Evolutionary conservation across 257 asterid species (phyloP), one percentile per base, ranked within the genome.

Genomic region (Eucommia ulmoides): DNA sequence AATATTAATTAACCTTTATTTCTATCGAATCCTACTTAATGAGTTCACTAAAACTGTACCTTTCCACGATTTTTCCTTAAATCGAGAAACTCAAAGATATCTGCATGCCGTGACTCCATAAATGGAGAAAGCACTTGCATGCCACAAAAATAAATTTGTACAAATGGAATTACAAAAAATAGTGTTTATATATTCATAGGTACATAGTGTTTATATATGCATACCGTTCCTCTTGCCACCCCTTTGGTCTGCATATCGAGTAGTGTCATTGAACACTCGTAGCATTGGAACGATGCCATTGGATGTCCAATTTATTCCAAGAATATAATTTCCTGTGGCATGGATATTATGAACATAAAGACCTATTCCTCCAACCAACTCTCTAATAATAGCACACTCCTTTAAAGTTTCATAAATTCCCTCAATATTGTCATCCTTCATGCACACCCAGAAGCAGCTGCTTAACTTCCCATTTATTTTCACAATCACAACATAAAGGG

Each of bases 31-130:
- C n/a, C n/a, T n/a, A n/a, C n/a, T n/a, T n/a, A n/a, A n/a, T n/a
- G n/a, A n/a, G n/a, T n/a, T n/a, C n/a, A n/a, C n/a, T n/a, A n/a
- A n/a, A n/a, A n/a, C n/a, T n/a, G 7, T 75, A 91, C 98, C 94
- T 76, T 91, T 23, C 98, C 96, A 53, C 83, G 98, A 72, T 91
- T 91, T 63, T 86, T 91, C 69, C 84, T 77, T 65, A 91, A 66
- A 71, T 91, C 98, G 63, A 86, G 75, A 67, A 82, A 91, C 52
- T 91, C 98, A 55, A 76, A 79, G 45, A 80, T 52, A 64, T 83
- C 96, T 23, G 95, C 88, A 75, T 91, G 96, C 98, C 96, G 86
- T 22, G 98, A 96, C 80, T 91, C 98, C 65, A 91, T 91, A 91
- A 51, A 91, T 88, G 75, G 98, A 94, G 75, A 91, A 91, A 26